Conservation (phyloP, 192 early-diverging fungal species). For the Podila clonocystis region DNA sequence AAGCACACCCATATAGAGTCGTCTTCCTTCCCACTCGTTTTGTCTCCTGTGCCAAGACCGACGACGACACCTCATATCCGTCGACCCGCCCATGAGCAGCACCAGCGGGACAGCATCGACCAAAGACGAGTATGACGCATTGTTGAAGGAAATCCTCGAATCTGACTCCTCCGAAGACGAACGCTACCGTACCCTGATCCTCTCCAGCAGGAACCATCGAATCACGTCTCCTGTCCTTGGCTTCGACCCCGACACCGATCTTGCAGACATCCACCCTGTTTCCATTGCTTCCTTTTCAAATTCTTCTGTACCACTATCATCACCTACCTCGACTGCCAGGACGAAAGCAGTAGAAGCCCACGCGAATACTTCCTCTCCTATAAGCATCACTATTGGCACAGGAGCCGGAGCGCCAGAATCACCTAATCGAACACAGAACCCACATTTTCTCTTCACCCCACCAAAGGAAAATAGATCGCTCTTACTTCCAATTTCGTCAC, state of each 20-base stretch:
- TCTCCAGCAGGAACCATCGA: constrained; percentile 19
- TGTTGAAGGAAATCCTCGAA: constrained; percentile 64
- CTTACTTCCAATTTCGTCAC: constrained; percentile 36
- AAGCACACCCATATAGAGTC: too few relatives aligned
- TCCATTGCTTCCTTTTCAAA: constrained; percentile 8
- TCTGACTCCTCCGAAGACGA: constrained; percentile 60
- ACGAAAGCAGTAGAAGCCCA: constrained; percentile 1
- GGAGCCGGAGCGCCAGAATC: constrained; percentile 4
- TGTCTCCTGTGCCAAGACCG: constrained; percentile 2
- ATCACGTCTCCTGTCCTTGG: background rate
- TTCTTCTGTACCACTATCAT: background rate
- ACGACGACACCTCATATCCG: background rate
- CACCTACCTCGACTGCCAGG: background rate
- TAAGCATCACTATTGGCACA: constrained; percentile 36
- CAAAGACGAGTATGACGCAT: constrained; percentile 60
- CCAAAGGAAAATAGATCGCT: constrained; percentile 13
- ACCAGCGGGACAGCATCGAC: constrained; percentile 33
- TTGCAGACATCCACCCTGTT: constrained; percentile 21
- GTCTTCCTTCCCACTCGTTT: too few relatives aligned
- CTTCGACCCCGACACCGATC: constrained; percentile 27
- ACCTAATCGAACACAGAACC: background rate
- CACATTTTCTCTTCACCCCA: constrained; percentile 3
- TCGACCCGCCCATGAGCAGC: constrained; percentile 33
- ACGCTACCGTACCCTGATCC: constrained; percentile 20
- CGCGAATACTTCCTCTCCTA: background rate